phyloP scores from a whole-genome alignment of 345 rosid genomes.

The Sisymbrium altissimum region DNA sequence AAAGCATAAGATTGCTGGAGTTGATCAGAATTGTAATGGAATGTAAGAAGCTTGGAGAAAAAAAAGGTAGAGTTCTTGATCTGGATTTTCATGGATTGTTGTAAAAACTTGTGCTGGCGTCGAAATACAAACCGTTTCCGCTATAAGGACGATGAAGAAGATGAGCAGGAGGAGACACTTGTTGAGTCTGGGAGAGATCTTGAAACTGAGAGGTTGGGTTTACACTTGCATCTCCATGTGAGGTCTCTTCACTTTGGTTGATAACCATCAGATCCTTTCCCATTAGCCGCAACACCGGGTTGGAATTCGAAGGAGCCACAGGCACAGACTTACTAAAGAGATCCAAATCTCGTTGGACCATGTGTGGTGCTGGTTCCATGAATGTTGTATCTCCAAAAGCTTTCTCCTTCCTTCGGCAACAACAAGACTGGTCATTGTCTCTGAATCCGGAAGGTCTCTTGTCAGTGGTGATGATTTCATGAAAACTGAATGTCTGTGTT shows the following conservation, averaged over 20 bases:
- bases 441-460: conserved; percentile 47
- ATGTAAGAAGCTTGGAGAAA: neutral
- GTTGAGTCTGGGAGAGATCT: conserved; percentile 16
- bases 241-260: conserved; percentile 54
- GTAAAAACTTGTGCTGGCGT: conserved; percentile 13
- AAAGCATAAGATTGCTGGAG: conserved; percentile 5
- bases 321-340: conserved; percentile 20
- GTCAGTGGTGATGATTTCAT: conserved; percentile 22
- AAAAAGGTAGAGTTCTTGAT: conserved; percentile 8
- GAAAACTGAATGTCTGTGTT: conserved; percentile 6
- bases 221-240: neutral
- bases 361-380: neutral
- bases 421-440: conserved; percentile 67
- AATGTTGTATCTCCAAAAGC: conserved; percentile 19
- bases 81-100: conserved; percentile 19
- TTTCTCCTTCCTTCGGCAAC: conserved; percentile 86
- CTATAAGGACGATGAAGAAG: conserved; percentile 10
- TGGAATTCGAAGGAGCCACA: conserved; percentile 40
- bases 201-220: conserved; percentile 17
- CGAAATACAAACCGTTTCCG: conserved; percentile 2
- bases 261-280: conserved; percentile 94
- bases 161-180: conserved; percentile 2
- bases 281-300: conserved; percentile 87
- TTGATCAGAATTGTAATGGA: conserved; percentile 11
- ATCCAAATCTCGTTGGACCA: conserved; percentile 8